phyloP scores from a whole-genome alignment of 352 stramenopile species.

The Pythium brachiatum region DNA sequence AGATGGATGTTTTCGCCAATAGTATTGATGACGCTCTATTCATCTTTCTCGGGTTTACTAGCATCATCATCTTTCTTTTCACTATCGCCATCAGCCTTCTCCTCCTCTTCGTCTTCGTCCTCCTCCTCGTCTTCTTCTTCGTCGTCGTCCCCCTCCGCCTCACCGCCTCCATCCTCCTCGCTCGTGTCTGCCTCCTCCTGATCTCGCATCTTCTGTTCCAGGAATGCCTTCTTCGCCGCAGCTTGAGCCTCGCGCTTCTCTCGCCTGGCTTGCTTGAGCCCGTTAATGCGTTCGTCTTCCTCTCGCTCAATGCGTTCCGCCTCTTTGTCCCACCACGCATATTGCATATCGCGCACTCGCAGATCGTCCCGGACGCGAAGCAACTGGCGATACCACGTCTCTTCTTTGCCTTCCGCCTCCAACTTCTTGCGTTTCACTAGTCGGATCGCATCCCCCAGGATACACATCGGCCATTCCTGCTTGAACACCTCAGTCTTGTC shows the following conservation, averaged over 20 bases:
- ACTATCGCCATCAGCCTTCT: conserved; percentile 3
- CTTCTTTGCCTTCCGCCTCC: conserved; percentile 22
- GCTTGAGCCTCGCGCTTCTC: conserved; percentile 58
- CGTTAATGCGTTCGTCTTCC: conserved; percentile 39
- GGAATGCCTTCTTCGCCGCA: conserved; percentile 54
- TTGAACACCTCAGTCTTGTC: conserved; percentile 47
- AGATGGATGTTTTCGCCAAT: not conserved
- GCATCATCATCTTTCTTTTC: not conserved
- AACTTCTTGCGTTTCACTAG: conserved; percentile 44
- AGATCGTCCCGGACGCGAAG: conserved; percentile 69
- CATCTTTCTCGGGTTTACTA: too few relatives aligned
- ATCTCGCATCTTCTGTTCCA: conserved; percentile 37
- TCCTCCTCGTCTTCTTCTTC: conserved; percentile 21
- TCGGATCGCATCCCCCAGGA: conserved; percentile 60
- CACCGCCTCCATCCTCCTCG: conserved; percentile 17
- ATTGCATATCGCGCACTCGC: conserved; percentile 56
- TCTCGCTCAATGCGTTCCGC: conserved; percentile 43
- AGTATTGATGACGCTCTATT: too few relatives aligned
- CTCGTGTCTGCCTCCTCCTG: conserved; percentile 19
- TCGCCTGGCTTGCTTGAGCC: conserved; percentile 44
- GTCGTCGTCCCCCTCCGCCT: conserved; percentile 24
- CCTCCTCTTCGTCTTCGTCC: conserved; percentile 25
- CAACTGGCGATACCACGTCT: conserved; percentile 51
- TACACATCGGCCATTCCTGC: conserved; percentile 48
- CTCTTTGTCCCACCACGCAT: conserved; percentile 61